Conservation (phyloP, 345 rosid genomes). For the Anastatica hierochuntica region DNA sequence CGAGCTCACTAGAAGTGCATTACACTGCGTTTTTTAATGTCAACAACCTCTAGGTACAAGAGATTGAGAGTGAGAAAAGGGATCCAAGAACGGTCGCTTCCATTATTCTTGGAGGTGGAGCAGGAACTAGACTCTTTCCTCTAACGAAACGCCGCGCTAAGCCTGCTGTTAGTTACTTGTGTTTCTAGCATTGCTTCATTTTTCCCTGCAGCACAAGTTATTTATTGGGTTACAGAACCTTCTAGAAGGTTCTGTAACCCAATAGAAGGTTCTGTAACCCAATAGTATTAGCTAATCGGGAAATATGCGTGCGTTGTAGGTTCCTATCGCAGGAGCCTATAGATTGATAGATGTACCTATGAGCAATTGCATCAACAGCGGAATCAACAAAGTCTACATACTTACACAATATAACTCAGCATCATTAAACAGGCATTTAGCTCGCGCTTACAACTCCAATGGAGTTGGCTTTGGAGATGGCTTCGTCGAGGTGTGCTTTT, state of each 20-base stretch:
- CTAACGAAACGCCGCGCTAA: conserved; percentile 93
- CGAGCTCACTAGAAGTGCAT: not conserved
- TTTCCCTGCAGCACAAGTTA: not conserved
- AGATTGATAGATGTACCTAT: conserved; percentile 96
- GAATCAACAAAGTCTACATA: conserved; percentile 89
- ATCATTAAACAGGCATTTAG: conserved; percentile 76
- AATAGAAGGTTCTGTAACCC: no score
- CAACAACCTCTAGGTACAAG: conserved; percentile 45
- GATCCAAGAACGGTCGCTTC: conserved; percentile 75
- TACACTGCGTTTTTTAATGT: conserved; percentile 1
- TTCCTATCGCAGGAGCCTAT: conserved; percentile 88
- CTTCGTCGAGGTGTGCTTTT: conserved; percentile 53
- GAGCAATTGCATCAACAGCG: conserved; percentile 97
- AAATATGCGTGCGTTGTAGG: conserved; percentile 31
- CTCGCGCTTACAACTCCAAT: conserved; percentile 78
- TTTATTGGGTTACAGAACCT: no score
- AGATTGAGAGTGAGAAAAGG: conserved; percentile 52
- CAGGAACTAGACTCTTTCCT: conserved; percentile 97
- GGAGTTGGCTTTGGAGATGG: conserved; percentile 83
- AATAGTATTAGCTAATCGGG: not conserved
- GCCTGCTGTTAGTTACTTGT: conserved; percentile 58
- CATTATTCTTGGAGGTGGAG: conserved; percentile 88
- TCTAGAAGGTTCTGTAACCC: no score
- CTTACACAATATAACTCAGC: conserved; percentile 92
- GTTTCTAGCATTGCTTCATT: not conserved